These are phyloP conservation scores for Crassisporium funariophilum DNA, from an alignment of 768 basidiomycete genomes.

Conservation along the genomic window DNA sequence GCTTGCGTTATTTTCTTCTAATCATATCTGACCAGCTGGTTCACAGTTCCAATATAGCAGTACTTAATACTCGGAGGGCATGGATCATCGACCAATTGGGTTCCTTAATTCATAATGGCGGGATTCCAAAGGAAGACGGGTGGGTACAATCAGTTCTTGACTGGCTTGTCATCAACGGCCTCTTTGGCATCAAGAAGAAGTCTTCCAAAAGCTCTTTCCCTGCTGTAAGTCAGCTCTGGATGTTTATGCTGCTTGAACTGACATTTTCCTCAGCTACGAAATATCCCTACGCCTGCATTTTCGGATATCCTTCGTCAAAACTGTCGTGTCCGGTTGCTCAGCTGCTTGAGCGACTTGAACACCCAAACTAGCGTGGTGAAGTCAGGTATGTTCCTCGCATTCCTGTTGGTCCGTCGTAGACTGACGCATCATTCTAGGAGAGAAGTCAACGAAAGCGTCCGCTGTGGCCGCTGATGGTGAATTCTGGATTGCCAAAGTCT, in stretches of 20 bases:
- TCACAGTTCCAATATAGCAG: slow-evolving; percentile 45
- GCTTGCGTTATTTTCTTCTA: slow-evolving; percentile 1
- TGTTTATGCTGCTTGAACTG: neutral
- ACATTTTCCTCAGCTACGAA: slow-evolving; percentile 50
- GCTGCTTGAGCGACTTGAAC: slow-evolving; percentile 74
- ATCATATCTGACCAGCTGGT: slow-evolving; percentile 4
- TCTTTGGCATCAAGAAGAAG: slow-evolving; percentile 77
- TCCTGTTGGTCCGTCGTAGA: neutral
- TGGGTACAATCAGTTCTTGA: slow-evolving; percentile 78
- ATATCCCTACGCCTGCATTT: slow-evolving; percentile 64
- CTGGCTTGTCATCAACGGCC: slow-evolving; percentile 80
- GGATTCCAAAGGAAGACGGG: slow-evolving; percentile 76
- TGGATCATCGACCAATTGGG: slow-evolving; percentile 91
- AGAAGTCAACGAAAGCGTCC: slow-evolving; percentile 54
- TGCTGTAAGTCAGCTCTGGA: slow-evolving; percentile 48
- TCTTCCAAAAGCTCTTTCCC: slow-evolving; percentile 61
- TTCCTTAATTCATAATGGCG: slow-evolving; percentile 74
- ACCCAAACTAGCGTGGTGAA: slow-evolving; percentile 53
- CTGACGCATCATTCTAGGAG: slow-evolving; percentile 30
- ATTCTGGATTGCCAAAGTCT: slow-evolving; percentile 75
- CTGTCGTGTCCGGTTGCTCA: slow-evolving; percentile 71
- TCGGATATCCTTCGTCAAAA: slow-evolving; percentile 69
- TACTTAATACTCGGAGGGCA: slow-evolving; percentile 56
- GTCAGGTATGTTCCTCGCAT: slow-evolving; percentile 42
- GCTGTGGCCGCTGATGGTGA: slow-evolving; percentile 72